phyloP scores from a whole-genome alignment of 2,329 filamentous ascomycete genomes.

The Cephalotrichum gorgonifer region DNA sequence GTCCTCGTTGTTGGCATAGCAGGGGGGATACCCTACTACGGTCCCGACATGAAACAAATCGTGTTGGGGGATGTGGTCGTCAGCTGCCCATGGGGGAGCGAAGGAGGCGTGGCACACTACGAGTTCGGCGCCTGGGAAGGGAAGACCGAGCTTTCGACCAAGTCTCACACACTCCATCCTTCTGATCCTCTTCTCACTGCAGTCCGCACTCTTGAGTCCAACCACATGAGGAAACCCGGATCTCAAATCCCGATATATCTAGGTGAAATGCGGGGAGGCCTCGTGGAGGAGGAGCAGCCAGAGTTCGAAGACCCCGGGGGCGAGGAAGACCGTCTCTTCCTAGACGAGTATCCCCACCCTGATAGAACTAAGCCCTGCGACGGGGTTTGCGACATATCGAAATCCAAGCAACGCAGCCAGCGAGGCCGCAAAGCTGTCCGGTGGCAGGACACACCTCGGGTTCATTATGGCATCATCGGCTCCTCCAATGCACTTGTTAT shows the following conservation, averaged over 20 bases:
- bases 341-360: background rate
- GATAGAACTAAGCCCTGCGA: background rate
- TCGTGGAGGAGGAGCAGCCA: background rate
- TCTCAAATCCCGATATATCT: background rate
- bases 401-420: background rate
- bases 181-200: background rate
- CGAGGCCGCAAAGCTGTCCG: background rate
- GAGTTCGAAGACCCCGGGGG: background rate
- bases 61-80: constrained; percentile 6
- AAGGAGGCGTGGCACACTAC: constrained; percentile 4
- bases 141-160: background rate
- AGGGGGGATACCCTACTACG: constrained; percentile 4
- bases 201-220: background rate
- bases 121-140: constrained; percentile 2
- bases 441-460: background rate
- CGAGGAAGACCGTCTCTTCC: background rate
- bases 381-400: background rate
- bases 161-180: constrained; percentile 2
- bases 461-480: constrained; percentile 10
- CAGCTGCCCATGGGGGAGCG: background rate
- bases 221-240: background rate
- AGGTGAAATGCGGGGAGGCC: background rate
- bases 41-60: background rate
- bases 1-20: constrained; percentile 6
- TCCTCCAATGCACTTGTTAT: constrained; percentile 9